Evolutionary conservation across 768 basidiomycete genomes (phyloP).

Genomic region (Pisolithus albus): DNA sequence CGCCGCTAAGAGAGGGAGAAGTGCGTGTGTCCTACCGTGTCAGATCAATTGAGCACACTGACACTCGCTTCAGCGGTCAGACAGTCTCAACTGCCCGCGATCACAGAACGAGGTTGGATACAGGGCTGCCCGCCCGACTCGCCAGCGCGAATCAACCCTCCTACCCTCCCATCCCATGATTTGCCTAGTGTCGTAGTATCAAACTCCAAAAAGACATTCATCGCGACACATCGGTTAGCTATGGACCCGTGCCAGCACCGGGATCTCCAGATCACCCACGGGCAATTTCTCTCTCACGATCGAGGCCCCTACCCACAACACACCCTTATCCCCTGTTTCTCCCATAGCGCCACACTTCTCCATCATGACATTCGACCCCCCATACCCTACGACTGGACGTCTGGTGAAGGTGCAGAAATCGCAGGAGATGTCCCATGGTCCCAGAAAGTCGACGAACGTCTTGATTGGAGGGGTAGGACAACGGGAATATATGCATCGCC

Average conservation of each 20-base stretch:
- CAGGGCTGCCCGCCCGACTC: slow-evolving; percentile 17
- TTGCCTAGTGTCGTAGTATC: neutral
- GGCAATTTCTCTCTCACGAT: slow-evolving; percentile 44
- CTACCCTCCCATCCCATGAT: slow-evolving; percentile 20
- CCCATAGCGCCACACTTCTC: slow-evolving; percentile 41
- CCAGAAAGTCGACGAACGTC: slow-evolving; percentile 50
- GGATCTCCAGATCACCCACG: slow-evolving; percentile 34
- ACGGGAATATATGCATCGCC: slow-evolving; percentile 51
- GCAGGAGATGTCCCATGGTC: slow-evolving; percentile 58
- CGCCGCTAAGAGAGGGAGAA: slow-evolving; percentile 23
- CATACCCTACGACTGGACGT: slow-evolving; percentile 41
- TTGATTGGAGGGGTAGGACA: slow-evolving; percentile 70
- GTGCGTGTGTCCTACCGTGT: slow-evolving; percentile 10
- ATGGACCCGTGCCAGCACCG: slow-evolving; percentile 37
- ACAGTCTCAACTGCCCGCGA: slow-evolving; percentile 27
- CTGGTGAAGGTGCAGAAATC: slow-evolving; percentile 32
- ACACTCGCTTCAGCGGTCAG: slow-evolving; percentile 18
- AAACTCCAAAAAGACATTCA: slow-evolving; percentile 21
- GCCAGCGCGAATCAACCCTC: slow-evolving; percentile 23
- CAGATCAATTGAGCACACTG: neutral
- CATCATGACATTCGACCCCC: slow-evolving; percentile 53
- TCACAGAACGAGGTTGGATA: slow-evolving; percentile 21
- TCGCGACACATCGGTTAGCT: slow-evolving; percentile 27
- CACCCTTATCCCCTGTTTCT: slow-evolving; percentile 45
- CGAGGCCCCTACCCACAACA: slow-evolving; percentile 39